These are phyloP conservation scores for Solanum hybrid DNA, from an alignment of 305 asterid species.

Conservation along the genomic window DNA sequence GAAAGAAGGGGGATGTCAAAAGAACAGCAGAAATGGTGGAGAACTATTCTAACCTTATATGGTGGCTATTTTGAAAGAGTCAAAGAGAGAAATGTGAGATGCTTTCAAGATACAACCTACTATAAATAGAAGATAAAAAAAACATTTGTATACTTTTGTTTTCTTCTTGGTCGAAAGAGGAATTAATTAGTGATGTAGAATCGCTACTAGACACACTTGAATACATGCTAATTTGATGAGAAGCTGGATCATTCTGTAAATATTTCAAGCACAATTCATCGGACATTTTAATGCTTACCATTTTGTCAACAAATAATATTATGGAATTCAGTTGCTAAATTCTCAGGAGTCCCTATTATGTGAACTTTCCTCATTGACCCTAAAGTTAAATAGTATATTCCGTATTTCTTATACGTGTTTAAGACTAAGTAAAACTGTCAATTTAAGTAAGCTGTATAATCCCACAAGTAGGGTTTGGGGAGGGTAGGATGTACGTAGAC, in stretches of 20 bases:
- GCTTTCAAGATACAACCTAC: not conserved
- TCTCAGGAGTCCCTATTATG: not conserved
- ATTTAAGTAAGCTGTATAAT: not conserved
- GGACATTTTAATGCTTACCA: not conserved
- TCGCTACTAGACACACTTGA: not conserved
- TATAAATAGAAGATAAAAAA: not conserved
- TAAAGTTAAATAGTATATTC: not conserved
- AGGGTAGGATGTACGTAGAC: too few relatives aligned
- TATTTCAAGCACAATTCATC: not conserved
- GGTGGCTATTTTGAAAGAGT: not conserved
- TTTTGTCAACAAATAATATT: not conserved
- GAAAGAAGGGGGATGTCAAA: not conserved
- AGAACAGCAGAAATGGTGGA: not conserved
- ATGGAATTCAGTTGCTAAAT: not conserved
- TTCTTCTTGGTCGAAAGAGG: not conserved
- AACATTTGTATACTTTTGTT: not conserved
- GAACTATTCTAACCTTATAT: not conserved
- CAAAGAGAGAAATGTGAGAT: not conserved
- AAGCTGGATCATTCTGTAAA: not conserved
- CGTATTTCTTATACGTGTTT: not conserved
- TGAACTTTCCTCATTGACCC: not conserved
- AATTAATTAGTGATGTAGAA: not conserved
- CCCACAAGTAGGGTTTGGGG: not conserved
- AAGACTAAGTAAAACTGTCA: not conserved
- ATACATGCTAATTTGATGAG: not conserved